phyloP scores from a whole-genome alignment of 129 eudicot genomes.

The Solidago caesia region DNA sequence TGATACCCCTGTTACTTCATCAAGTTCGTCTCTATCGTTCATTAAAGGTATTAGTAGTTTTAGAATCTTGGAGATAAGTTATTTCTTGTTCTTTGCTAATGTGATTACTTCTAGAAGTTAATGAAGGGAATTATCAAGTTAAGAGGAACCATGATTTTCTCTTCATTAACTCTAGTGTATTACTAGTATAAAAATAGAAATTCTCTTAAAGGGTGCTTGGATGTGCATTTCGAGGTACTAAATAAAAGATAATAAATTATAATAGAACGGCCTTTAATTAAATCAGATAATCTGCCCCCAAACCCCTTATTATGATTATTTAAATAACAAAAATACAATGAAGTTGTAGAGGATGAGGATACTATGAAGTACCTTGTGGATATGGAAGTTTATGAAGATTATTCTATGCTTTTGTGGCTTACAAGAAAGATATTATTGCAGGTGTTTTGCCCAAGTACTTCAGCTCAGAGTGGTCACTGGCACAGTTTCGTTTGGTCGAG shows the following conservation, averaged over 20 bases:
- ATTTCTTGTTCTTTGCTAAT: neutral
- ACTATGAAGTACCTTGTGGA: neutral
- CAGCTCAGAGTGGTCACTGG: slow-evolving; percentile 96
- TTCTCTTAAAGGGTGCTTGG: too few species aligned
- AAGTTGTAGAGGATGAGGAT: neutral
- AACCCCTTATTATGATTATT: neutral
- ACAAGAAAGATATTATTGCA: slow-evolving; percentile 26
- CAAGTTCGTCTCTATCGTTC: slow-evolving; percentile 81
- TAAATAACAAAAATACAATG: neutral
- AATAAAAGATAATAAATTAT: too few species aligned
- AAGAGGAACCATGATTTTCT: too few species aligned
- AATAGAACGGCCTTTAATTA: too few species aligned
- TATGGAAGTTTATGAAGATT: slow-evolving; percentile 7
- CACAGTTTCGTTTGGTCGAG: slow-evolving; percentile 79
- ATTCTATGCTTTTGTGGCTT: slow-evolving; percentile 15
- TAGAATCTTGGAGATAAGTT: neutral
- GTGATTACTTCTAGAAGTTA: neutral
- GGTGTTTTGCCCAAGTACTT: slow-evolving; percentile 94
- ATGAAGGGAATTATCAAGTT: too few species aligned
- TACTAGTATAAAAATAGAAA: neutral
- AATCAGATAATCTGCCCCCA: too few species aligned
- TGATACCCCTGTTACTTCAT: slow-evolving; percentile 38
- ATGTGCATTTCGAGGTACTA: too few species aligned
- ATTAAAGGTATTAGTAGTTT: slow-evolving; percentile 65
- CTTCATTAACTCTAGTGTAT: neutral